These are phyloP conservation scores for Anastatica hierochuntica DNA, from an alignment of 345 rosid species.

Conservation along the genomic window DNA sequence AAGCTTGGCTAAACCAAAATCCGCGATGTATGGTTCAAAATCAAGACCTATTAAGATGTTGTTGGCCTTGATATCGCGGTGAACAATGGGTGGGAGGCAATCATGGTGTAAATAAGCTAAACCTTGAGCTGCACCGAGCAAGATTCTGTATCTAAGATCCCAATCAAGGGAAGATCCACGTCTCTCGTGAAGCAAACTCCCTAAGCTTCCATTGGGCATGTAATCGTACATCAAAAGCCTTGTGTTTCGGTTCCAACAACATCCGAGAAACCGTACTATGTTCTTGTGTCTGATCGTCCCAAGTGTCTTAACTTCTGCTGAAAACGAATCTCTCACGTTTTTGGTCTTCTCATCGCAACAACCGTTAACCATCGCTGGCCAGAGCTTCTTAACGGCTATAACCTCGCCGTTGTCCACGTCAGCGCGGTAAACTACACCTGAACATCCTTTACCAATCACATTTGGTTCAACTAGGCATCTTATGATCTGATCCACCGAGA, in stretches of 20 bases:
- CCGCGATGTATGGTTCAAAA: conserved; percentile 94
- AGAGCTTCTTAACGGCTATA: conserved; percentile 89
- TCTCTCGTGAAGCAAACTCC: conserved; percentile 78
- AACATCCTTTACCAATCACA: conserved; percentile 89
- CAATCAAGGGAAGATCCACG: conserved; percentile 70
- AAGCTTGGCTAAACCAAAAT: conserved; percentile 93
- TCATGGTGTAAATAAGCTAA: conserved; percentile 91
- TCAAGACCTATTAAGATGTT: conserved; percentile 82
- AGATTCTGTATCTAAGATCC: conserved; percentile 78
- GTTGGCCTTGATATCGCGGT: conserved; percentile 88
- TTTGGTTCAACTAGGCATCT: conserved; percentile 72
- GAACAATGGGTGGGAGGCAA: conserved; percentile 88
- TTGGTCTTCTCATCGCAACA: conserved; percentile 44
- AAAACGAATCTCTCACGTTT: conserved; percentile 79
- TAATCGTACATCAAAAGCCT: conserved; percentile 88
- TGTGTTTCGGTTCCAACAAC: conserved; percentile 77
- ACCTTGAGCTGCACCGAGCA: conserved; percentile 90
- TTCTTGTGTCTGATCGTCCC: conserved; percentile 94
- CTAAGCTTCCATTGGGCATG: conserved; percentile 93
- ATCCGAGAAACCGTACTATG: conserved; percentile 84
- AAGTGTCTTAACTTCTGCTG: conserved; percentile 79
- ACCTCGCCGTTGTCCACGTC: conserved; percentile 77
- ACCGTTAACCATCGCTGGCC: conserved; percentile 55
- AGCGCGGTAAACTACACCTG: conserved; percentile 85
- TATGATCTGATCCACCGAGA: conserved; percentile 74